These are phyloP conservation scores for Xylaria hypoxylon DNA, from an alignment of 2,329 filamentous ascomycete genomes.

Conservation along the genomic window DNA sequence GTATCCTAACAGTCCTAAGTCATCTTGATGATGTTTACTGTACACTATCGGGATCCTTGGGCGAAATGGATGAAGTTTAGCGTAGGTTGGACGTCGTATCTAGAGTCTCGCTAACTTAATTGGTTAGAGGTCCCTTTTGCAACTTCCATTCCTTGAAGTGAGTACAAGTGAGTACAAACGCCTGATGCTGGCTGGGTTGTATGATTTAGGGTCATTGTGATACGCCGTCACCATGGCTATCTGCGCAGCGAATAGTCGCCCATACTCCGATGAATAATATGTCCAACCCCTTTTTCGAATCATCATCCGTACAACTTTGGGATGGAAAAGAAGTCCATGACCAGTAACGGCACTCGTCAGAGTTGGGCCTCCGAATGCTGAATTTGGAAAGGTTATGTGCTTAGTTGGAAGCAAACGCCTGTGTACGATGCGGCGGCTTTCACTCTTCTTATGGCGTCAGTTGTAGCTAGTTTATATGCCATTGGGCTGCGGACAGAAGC, in stretches of 20 bases:
- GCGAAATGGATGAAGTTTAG: background rate
- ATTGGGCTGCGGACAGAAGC: background rate
- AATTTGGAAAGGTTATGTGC: background rate
- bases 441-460: background rate
- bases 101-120: background rate
- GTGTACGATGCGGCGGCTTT: background rate
- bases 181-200: background rate
- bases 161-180: background rate
- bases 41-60: background rate
- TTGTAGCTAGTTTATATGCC: background rate
- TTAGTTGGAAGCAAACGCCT: slow-evolving; percentile 2
- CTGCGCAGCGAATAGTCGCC: background rate
- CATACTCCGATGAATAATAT: background rate
- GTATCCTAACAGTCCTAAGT: background rate
- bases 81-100: background rate
- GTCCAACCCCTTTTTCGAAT: background rate
- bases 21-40: background rate
- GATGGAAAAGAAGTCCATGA: background rate
- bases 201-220: background rate
- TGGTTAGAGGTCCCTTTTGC: background rate
- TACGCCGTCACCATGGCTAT: background rate
- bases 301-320: background rate
- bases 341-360: background rate
- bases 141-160: background rate
- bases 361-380: background rate